phyloP scores from a whole-genome alignment of 805 yeast genomes.

The Myxozyma kluyveri region DNA sequence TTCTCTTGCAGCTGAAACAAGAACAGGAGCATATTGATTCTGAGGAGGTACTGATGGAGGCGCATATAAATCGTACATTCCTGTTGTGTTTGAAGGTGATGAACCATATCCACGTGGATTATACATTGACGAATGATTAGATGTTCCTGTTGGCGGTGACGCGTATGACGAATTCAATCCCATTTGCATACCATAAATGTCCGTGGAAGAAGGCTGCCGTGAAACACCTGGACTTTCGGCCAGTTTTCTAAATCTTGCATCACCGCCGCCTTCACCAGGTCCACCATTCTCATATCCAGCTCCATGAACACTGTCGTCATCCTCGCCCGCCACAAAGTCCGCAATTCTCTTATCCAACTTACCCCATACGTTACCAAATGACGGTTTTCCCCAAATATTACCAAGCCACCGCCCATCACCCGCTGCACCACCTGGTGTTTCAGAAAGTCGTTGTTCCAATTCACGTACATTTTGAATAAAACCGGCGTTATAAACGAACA shows the following conservation, averaged over 20 bases:
- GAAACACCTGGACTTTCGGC: constrained; percentile 34
- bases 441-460: constrained; percentile 41
- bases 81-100: constrained; percentile 11
- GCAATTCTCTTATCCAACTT: constrained; percentile 76
- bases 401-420: constrained; percentile 72
- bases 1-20: neutral
- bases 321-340: constrained; percentile 86
- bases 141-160: neutral
- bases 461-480: constrained; percentile 40
- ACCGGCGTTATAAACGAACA: constrained; percentile 32
- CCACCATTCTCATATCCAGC: constrained; percentile 28
- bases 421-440: constrained; percentile 19
- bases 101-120: constrained; percentile 12
- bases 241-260: constrained; percentile 33
- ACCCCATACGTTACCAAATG: constrained; percentile 81
- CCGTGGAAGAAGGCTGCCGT: constrained; percentile 19
- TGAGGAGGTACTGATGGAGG: neutral
- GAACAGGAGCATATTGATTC: constrained; percentile 9
- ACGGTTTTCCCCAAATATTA: constrained; percentile 45
- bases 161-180: neutral
- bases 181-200: constrained; percentile 5
- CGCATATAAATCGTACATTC: neutral
- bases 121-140: constrained; percentile 4
- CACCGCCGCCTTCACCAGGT: constrained; percentile 6
- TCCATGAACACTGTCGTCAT: constrained; percentile 35